Percentiles rank a stretch among this genome's conserved stretches.
Conservation (phyloP, 805 yeast genomes). For the Cyberlindnera saturnus region DNA sequence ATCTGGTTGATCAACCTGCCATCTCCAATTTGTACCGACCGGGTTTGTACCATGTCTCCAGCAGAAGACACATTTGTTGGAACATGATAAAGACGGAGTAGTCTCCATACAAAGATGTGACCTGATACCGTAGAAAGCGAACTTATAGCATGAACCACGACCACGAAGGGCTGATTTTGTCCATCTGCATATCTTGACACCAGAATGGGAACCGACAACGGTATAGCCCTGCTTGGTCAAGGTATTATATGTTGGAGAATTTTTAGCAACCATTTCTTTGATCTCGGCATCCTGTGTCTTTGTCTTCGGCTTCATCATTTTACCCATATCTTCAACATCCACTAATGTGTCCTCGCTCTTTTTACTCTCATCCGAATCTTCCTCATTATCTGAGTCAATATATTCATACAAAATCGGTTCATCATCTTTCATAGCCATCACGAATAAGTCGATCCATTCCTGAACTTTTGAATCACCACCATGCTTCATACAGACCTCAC, state of each 20-base stretch:
- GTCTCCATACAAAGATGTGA: constrained; percentile 95
- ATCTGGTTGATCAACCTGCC: constrained; percentile 92
- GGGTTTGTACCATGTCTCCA: constrained; percentile 98
- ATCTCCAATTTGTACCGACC: constrained; percentile 92
- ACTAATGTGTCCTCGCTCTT: constrained; percentile 43
- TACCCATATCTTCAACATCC: constrained; percentile 90
- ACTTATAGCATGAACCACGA: constrained; percentile 90
- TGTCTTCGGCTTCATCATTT: constrained; percentile 43
- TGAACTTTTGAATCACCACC: constrained; percentile 52
- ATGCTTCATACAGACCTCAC: constrained; percentile 74
- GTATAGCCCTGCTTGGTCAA: constrained; percentile 92
- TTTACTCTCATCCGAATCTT: constrained; percentile 18
- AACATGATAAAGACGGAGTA: constrained; percentile 89
- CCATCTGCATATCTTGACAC: constrained; percentile 95
- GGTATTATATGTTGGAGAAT: constrained; percentile 59
- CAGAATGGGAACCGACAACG: constrained; percentile 89
- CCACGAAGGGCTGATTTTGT: constrained; percentile 92
- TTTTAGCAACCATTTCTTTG: constrained; percentile 61
- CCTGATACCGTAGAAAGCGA: constrained; percentile 84
- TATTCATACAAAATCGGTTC: constrained; percentile 61
- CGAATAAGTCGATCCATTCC: constrained; percentile 63
- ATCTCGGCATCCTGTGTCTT: constrained; percentile 68
- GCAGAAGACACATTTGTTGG: constrained; percentile 93
- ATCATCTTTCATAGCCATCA: constrained; percentile 58
- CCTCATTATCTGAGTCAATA: constrained; percentile 51